phyloP scores from a whole-genome alignment of 768 basidiomycete species.

The Rhizopogon vulgaris region DNA sequence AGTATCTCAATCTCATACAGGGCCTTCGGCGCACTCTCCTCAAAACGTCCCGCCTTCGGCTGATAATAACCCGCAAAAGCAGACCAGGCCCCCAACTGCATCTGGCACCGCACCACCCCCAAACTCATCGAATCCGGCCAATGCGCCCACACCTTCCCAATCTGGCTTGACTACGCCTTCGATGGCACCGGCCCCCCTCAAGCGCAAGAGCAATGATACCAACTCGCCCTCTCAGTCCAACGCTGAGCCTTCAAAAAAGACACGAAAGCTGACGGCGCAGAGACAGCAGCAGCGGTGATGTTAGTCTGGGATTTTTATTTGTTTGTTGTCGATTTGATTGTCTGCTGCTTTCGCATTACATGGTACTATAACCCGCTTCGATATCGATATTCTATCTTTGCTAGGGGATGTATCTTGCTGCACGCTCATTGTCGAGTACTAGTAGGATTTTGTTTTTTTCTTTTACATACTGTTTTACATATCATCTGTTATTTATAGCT shows the following conservation, averaged over 20 bases:
- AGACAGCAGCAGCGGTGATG: constrained; percentile 25
- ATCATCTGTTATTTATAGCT: constrained; percentile 29
- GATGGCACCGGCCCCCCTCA: constrained; percentile 42
- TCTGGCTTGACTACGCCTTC: constrained; percentile 42
- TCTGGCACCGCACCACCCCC: constrained; percentile 34
- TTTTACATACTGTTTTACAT: constrained; percentile 14
- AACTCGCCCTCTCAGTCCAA: constrained; percentile 48
- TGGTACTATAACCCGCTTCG: constrained; percentile 2
- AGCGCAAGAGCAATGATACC: constrained; percentile 44
- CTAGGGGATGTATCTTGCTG: constrained; percentile 18
- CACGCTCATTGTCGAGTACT: constrained; percentile 8
- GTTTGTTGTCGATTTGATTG: constrained; percentile 1
- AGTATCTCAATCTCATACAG: constrained; percentile 34
- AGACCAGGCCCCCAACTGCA: constrained; percentile 50
- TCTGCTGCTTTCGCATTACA: constrained; percentile 5
- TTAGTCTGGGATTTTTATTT: constrained; percentile 17
- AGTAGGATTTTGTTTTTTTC: neutral
- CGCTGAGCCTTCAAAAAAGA: constrained; percentile 43
- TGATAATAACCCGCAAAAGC: constrained; percentile 57
- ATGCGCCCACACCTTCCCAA: constrained; percentile 34
- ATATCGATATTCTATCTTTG: constrained; percentile 20
- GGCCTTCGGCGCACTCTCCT: constrained; percentile 37
- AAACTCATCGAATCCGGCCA: constrained; percentile 19
- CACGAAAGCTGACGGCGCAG: constrained; percentile 49
- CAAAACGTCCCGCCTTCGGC: constrained; percentile 45